A percentile compares a stretch with the other conserved stretches of the same genome.
These are phyloP conservation scores for Suhomyces chickasaworum DNA, from an alignment of 1,139 yeast genomes.

Conservation along the genomic window DNA sequence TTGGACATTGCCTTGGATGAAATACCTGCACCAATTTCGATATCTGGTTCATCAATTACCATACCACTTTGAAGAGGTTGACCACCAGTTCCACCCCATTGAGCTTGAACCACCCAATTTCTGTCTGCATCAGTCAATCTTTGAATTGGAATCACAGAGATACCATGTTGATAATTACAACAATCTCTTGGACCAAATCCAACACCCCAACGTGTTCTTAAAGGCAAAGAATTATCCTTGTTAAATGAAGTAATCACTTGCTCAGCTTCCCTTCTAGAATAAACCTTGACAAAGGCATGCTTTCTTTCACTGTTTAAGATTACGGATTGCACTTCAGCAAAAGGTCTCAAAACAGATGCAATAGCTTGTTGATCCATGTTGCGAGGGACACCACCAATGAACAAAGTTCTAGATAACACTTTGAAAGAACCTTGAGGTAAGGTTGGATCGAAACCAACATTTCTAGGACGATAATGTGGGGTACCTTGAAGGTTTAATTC, in stretches of 20 bases:
- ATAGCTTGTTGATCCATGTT: slow-evolving; percentile 77
- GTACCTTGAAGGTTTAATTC: slow-evolving; percentile 70
- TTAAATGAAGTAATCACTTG: slow-evolving; percentile 61
- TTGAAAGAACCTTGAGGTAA: slow-evolving; percentile 81
- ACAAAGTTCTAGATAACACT: slow-evolving; percentile 85
- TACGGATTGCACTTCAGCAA: slow-evolving; percentile 91
- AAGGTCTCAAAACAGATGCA: slow-evolving; percentile 71
- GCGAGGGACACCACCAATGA: slow-evolving; percentile 90
- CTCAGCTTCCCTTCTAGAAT: slow-evolving; percentile 92
- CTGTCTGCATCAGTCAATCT: slow-evolving; percentile 93
- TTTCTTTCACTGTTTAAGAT: slow-evolving; percentile 85
- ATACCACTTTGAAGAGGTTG: slow-evolving; percentile 78
- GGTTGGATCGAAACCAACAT: slow-evolving; percentile 66
- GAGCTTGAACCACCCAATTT: slow-evolving; percentile 86
- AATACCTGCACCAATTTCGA: slow-evolving; percentile 92
- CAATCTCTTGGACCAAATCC: slow-evolving; percentile 99
- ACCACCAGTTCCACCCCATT: slow-evolving; percentile 98
- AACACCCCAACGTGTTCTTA: slow-evolving; percentile 96
- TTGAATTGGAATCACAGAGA: slow-evolving; percentile 80
- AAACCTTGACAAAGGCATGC: slow-evolving; percentile 96
- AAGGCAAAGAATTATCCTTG: slow-evolving; percentile 51
- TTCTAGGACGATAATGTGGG: slow-evolving; percentile 72
- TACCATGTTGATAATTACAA: slow-evolving; percentile 90
- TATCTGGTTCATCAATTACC: slow-evolving; percentile 95
- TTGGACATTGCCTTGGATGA: slow-evolving; percentile 90